These are phyloP conservation scores for Pythium phragmiticola DNA, from an alignment of 352 stramenopile genomes.

Conservation along the genomic window DNA sequence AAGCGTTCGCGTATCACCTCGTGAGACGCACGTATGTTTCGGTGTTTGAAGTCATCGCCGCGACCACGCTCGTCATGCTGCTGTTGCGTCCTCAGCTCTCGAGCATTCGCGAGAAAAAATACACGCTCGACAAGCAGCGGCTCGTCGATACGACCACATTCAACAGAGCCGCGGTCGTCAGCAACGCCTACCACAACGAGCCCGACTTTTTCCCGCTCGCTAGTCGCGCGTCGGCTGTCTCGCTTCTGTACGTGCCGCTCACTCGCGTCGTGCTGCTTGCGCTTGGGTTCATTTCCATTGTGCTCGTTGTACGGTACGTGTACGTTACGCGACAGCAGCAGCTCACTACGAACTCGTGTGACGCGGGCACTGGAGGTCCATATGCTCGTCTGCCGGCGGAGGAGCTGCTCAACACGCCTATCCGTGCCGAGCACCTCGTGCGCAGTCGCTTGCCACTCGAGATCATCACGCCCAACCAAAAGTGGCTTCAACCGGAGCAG, in stretches of 20 bases:
- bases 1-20: slow-evolving; percentile 30
- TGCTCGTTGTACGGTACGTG: slow-evolving; percentile 8
- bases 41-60: slow-evolving; percentile 28
- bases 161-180: slow-evolving; percentile 5
- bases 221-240: slow-evolving; percentile 17
- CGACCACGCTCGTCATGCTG: slow-evolving; percentile 6
- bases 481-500: slow-evolving; percentile 20
- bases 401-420: slow-evolving; percentile 28
- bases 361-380: neutral
- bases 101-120: slow-evolving; percentile 27
- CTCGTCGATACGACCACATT: slow-evolving; percentile 23
- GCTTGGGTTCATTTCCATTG: neutral
- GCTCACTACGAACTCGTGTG: slow-evolving; percentile 4
- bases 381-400: slow-evolving; percentile 28
- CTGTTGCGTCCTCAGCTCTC: slow-evolving; percentile 11
- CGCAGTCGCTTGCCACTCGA: slow-evolving; percentile 29
- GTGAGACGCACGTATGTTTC: slow-evolving; percentile 35
- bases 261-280: slow-evolving; percentile 13
- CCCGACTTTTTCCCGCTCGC: slow-evolving; percentile 24
- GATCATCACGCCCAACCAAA: slow-evolving; percentile 21
- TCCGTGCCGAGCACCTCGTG: slow-evolving; percentile 36
- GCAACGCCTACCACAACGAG: slow-evolving; percentile 28
- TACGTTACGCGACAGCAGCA: slow-evolving; percentile 9
- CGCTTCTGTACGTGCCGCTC: slow-evolving; percentile 21
- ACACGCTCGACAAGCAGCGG: slow-evolving; percentile 22